phyloP scores from a whole-genome alignment of 176 grass and related monocot genomes.

The Musa acuminata region DNA sequence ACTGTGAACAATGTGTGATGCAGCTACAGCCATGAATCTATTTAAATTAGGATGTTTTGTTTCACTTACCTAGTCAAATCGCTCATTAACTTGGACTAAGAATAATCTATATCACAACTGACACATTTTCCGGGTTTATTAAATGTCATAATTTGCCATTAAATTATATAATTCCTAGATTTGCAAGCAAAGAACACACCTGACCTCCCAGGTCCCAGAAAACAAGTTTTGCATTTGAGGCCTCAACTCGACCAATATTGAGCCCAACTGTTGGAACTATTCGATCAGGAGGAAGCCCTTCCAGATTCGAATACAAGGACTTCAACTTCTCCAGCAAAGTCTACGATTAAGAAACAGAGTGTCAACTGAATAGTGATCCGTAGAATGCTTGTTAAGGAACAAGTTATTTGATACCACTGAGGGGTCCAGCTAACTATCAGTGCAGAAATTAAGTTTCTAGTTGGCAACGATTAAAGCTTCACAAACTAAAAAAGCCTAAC shows the following conservation, averaged over 20 bases:
- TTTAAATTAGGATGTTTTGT: no score
- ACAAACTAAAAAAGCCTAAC: not conserved
- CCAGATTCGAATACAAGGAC: slow-evolving; percentile 54
- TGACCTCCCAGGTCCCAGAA: slow-evolving; percentile 99
- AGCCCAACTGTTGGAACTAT: slow-evolving; percentile 94
- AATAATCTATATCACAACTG: no score
- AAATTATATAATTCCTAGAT: not conserved
- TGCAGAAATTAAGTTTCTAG: not conserved
- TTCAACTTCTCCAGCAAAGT: slow-evolving; percentile 98
- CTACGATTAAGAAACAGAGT: slow-evolving; percentile 23
- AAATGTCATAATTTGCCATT: not conserved
- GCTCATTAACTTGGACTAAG: no score
- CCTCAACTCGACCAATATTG: slow-evolving; percentile 93
- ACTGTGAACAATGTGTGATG: no score
- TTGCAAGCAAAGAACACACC: slow-evolving; percentile 32
- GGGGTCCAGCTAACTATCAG: not conserved
- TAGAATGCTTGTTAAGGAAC: not conserved
- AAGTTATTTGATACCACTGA: not conserved
- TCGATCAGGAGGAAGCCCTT: slow-evolving; percentile 66
- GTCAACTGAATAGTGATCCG: not conserved
- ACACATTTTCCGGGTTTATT: no score
- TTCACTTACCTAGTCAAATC: no score
- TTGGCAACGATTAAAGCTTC: not conserved
- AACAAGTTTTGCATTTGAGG: slow-evolving; percentile 47
- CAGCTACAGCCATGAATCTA: no score